phyloP scores from a whole-genome alignment of 2,329 filamentous ascomycete genomes.

The Cladosporium sp. region DNA sequence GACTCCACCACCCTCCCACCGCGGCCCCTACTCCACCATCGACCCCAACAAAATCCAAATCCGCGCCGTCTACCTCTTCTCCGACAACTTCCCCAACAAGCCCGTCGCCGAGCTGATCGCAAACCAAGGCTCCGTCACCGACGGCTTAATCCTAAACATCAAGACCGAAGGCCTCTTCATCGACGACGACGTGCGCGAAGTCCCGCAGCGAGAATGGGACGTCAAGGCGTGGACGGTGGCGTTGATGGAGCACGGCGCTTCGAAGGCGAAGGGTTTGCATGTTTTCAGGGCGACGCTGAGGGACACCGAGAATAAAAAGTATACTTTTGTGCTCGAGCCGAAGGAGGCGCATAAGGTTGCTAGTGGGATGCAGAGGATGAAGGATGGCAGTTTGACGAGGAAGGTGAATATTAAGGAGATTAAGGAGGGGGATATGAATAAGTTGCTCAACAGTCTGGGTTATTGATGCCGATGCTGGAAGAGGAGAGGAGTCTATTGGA shows the following conservation, averaged over 20 bases:
- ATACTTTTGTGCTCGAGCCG: conserved; percentile 61
- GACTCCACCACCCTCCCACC: conserved; percentile 75
- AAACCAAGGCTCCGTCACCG: conserved; percentile 80
- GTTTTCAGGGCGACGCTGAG: conserved; percentile 59
- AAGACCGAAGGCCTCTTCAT: conserved; percentile 95
- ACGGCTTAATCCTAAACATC: conserved; percentile 88
- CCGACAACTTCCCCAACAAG: conserved; percentile 83
- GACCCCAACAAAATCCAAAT: conserved; percentile 97
- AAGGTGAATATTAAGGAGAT: conserved; percentile 55
- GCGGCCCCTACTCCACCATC: conserved; percentile 78
- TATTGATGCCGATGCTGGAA: conserved; percentile 26
- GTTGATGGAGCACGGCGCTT: conserved; percentile 65
- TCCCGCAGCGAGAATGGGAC: conserved; percentile 97
- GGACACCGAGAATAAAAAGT: conserved; percentile 61
- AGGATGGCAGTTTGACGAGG: conserved; percentile 57
- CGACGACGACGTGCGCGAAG: conserved; percentile 87
- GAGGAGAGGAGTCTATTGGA: not conserved
- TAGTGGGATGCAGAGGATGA: conserved; percentile 57
- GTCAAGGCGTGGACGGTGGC: conserved; percentile 98
- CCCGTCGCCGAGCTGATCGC: conserved; percentile 88
- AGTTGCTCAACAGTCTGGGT: conserved; percentile 37
- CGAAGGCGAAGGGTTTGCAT: conserved; percentile 50
- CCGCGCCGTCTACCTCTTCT: conserved; percentile 88
- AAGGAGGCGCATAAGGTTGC: conserved; percentile 64
- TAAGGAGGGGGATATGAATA: conserved; percentile 46